Conservation (phyloP, 2,329 filamentous ascomycete genomes). For the Neofusicoccum kwambonambiense region DNA sequence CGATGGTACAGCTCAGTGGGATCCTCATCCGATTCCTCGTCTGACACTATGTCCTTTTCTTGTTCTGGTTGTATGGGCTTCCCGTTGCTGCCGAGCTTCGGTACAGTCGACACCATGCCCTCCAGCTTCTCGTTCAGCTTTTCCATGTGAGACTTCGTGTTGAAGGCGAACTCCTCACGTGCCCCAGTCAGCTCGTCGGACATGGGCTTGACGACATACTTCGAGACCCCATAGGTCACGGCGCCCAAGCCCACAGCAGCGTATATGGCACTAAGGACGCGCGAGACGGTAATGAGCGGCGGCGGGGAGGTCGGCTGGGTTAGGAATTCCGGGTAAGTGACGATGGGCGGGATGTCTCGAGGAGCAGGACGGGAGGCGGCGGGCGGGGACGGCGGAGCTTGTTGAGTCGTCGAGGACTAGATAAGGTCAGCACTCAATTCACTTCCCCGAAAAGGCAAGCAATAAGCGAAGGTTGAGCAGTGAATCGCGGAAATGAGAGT, state of each 20-base stretch:
- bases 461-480: neutral
- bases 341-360: slow-evolving; percentile 58
- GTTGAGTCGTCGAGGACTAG: slow-evolving; percentile 4
- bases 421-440: neutral
- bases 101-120: slow-evolving; percentile 62
- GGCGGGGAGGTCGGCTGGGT: slow-evolving; percentile 58
- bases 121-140: slow-evolving; percentile 58
- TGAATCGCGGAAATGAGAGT: neutral
- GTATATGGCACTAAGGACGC: slow-evolving; percentile 58
- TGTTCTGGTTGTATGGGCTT: slow-evolving; percentile 22
- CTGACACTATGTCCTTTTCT: slow-evolving; percentile 29
- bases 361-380: slow-evolving; percentile 15
- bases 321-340: slow-evolving; percentile 67
- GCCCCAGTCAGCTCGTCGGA: slow-evolving; percentile 52
- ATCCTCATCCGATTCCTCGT: slow-evolving; percentile 51
- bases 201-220: slow-evolving; percentile 66
- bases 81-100: slow-evolving; percentile 33
- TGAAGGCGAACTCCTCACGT: slow-evolving; percentile 57
- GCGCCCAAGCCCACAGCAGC: slow-evolving; percentile 55
- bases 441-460: neutral
- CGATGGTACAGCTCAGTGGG: slow-evolving; percentile 79
- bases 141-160: slow-evolving; percentile 52
- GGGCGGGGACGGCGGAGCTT: neutral
- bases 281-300: slow-evolving; percentile 57
- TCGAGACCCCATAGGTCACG: slow-evolving; percentile 67